Conservation (phyloP, 164 flowering plant species). For the Magnolia officinalis region DNA sequence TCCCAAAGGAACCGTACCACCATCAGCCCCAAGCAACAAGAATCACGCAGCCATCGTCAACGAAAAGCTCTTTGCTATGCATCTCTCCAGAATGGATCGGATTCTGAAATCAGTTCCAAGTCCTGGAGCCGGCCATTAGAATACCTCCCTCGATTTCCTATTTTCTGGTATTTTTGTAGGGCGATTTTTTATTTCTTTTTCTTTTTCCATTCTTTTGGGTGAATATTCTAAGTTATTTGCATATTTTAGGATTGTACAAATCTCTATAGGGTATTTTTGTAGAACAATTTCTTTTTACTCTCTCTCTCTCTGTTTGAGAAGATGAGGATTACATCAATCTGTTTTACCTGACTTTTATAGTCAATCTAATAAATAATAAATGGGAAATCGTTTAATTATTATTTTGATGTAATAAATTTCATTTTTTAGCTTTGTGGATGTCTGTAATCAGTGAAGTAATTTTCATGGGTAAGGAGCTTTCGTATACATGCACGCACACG, state of each 20-base stretch:
- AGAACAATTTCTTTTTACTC: no score
- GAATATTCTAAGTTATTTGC: neutral
- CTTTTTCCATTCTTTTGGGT: neutral
- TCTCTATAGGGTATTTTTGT: neutral
- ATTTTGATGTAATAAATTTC: no score
- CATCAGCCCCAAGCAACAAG: constrained; percentile 61
- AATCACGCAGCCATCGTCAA: constrained; percentile 30
- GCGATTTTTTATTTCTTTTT: neutral
- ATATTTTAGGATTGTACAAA: neutral
- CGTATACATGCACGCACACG: no score
- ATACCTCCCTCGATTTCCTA: neutral
- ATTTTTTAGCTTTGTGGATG: no score
- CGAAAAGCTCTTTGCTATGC: constrained; percentile 47
- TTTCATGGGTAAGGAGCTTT: no score
- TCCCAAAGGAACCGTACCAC: constrained; percentile 49
- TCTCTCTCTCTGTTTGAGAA: no score
- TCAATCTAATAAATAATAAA: no score
- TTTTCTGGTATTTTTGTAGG: neutral
- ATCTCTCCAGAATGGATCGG: constrained; percentile 43
- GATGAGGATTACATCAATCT: neutral
- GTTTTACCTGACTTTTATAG: no score
- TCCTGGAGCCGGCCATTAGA: constrained; percentile 62
- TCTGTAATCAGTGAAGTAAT: no score
- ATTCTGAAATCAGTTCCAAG: constrained; percentile 67
- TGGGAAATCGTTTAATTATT: no score